Conservation (phyloP, 1,284 basidiomycete species). For the Ustilago trichophora region DNA sequence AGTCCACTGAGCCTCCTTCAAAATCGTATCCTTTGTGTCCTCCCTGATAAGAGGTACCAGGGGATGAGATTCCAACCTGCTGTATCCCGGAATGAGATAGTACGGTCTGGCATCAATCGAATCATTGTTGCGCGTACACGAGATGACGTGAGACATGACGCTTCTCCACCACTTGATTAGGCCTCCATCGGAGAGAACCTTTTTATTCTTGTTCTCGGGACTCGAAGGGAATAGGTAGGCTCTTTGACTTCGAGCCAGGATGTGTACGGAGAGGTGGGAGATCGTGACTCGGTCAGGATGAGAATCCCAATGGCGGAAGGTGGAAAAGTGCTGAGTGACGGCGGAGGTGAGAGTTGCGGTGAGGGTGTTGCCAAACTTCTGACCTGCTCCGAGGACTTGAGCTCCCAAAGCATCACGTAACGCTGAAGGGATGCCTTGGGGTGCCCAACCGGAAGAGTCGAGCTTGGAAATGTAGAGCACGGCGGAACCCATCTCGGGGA, state of each 20-base stretch:
- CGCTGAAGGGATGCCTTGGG: conserved; percentile 12
- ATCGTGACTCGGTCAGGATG: neutral
- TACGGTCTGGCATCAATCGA: conserved; percentile 46
- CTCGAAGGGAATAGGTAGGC: conserved; percentile 96
- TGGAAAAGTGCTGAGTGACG: conserved; percentile 74
- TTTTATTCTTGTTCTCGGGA: conserved; percentile 76
- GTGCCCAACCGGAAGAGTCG: conserved; percentile 85
- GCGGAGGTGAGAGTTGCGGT: conserved; percentile 76
- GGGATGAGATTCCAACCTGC: conserved; percentile 51
- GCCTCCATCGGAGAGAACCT: conserved; percentile 78
- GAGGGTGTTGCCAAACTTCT: conserved; percentile 26
- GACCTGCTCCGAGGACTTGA: conserved; percentile 1
- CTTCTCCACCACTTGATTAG: conserved; percentile 92
- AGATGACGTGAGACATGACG: conserved; percentile 51
- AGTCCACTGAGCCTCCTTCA: conserved; percentile 39
- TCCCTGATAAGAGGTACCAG: conserved; percentile 51
- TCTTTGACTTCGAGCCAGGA: conserved; percentile 88
- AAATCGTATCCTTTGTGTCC: neutral
- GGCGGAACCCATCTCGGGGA: conserved; percentile 75
- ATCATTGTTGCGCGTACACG: conserved; percentile 2
- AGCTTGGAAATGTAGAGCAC: conserved; percentile 93
- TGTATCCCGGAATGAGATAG: conserved; percentile 62
- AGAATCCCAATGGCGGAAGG: conserved; percentile 70
- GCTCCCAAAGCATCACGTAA: conserved; percentile 13
- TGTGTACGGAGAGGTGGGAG: conserved; percentile 72